These are phyloP conservation scores for Bruguiera gymnorhiza DNA, from an alignment of 345 rosid species.

Conservation along the genomic window DNA sequence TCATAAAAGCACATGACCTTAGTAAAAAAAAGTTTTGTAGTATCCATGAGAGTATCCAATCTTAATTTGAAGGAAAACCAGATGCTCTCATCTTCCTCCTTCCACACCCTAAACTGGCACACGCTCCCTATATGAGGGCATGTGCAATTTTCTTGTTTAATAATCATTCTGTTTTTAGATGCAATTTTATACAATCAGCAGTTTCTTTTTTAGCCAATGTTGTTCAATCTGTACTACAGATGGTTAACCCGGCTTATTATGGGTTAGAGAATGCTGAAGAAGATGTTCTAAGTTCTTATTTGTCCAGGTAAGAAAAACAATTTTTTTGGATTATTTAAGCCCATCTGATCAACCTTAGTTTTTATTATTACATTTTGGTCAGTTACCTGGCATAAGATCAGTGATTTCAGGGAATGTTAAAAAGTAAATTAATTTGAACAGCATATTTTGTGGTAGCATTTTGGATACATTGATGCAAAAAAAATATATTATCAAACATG, in stretches of 20 bases:
- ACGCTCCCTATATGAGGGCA: too few relatives aligned
- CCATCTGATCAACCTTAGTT: not conserved
- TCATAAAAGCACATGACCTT: too few relatives aligned
- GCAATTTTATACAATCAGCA: not conserved
- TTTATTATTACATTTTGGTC: not conserved
- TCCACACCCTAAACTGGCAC: too few relatives aligned
- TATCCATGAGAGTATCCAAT: too few relatives aligned
- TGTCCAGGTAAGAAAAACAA: constrained; percentile 59
- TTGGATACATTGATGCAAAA: not conserved
- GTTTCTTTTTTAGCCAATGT: not conserved
- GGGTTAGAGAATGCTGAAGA: constrained; percentile 75
- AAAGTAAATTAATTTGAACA: not conserved
- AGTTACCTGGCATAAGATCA: not conserved
- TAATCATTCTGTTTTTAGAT: not conserved
- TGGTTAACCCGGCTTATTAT: constrained; percentile 94
- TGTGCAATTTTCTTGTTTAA: not conserved
- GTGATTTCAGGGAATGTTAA: not conserved
- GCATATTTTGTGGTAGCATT: not conserved
- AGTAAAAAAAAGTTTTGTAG: too few relatives aligned
- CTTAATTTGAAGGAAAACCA: too few relatives aligned
- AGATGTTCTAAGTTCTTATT: constrained; percentile 64
- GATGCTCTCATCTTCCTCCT: too few relatives aligned
- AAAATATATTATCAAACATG: not conserved
- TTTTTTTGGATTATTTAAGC: not conserved
- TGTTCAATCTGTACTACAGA: constrained; percentile 36